phyloP scores from a whole-genome alignment of 345 rosid genomes.

The Theobroma cacao region DNA sequence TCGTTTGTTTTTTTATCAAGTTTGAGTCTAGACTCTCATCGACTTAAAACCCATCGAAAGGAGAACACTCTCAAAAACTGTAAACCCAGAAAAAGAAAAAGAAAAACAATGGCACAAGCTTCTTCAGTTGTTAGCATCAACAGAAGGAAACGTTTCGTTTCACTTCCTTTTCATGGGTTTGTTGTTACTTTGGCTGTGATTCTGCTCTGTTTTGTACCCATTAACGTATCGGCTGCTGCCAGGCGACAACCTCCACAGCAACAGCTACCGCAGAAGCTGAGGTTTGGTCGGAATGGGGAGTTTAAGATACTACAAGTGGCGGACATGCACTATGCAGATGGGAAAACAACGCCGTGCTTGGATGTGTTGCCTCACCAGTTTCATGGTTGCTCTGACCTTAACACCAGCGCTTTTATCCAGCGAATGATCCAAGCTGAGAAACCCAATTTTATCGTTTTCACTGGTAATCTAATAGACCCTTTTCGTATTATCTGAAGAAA shows the following conservation, averaged over 20 bases:
- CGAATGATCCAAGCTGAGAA: conserved; percentile 79
- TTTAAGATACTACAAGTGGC: conserved; percentile 92
- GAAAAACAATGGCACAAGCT: not conserved
- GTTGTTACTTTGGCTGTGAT: conserved; percentile 15
- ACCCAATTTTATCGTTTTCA: conserved; percentile 83
- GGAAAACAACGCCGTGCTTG: conserved; percentile 52
- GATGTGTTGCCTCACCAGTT: conserved; percentile 52
- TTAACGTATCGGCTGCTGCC: conserved; percentile 16
- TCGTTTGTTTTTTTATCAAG: not conserved
- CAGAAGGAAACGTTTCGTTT: not conserved
- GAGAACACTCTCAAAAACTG: not conserved
- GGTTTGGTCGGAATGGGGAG: conserved; percentile 51
- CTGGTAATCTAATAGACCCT: conserved; percentile 40
- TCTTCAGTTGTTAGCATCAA: not conserved
- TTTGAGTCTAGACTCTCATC: not conserved
- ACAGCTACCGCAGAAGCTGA: conserved; percentile 31
- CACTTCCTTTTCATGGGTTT: conserved; percentile 12
- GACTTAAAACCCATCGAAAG: not conserved
- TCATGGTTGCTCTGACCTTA: conserved; percentile 72
- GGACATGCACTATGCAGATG: conserved; percentile 85
- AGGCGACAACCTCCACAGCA: conserved; percentile 14
- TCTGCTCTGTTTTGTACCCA: conserved; percentile 17
- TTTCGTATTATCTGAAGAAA: not conserved
- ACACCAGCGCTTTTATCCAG: conserved; percentile 69
- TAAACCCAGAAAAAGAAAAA: not conserved